Conservation (phyloP, 495 filamentous ascomycete species). For the Neurospora sp. region DNA sequence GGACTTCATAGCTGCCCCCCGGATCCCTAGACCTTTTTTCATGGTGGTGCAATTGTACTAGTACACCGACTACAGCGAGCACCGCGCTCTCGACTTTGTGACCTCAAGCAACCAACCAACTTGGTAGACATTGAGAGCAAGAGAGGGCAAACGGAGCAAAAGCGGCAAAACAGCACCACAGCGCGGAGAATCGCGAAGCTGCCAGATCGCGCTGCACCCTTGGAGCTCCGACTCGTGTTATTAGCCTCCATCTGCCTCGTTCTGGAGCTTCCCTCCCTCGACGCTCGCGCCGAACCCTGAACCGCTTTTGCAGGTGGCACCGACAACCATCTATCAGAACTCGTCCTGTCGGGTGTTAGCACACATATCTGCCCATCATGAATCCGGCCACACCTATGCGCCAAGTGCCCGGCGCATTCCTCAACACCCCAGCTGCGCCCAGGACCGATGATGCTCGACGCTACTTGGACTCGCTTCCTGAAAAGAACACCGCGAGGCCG, state of each 20-base stretch:
- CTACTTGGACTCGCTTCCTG: constrained; percentile 21
- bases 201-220: neutral
- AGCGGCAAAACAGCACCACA: neutral
- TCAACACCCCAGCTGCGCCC: constrained; percentile 56
- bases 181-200: neutral
- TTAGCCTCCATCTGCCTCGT: neutral
- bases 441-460: constrained; percentile 29
- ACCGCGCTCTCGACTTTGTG: neutral
- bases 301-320: neutral
- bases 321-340: neutral
- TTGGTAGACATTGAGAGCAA: neutral
- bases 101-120: neutral
- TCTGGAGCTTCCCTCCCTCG: neutral
- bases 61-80: constrained; percentile 7
- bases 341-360: neutral
- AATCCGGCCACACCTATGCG: constrained; percentile 55
- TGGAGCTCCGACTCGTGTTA: neutral
- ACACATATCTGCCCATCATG: constrained; percentile 42
- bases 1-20: neutral
- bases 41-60: constrained; percentile 16
- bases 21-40: neutral
- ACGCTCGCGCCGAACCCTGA: neutral
- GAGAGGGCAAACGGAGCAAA: neutral
- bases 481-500: neutral
- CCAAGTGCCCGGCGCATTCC: constrained; percentile 60